Evolutionary conservation across 352 stramenopile species (phyloP).

Genomic region (Blastocystis sp.): DNA sequence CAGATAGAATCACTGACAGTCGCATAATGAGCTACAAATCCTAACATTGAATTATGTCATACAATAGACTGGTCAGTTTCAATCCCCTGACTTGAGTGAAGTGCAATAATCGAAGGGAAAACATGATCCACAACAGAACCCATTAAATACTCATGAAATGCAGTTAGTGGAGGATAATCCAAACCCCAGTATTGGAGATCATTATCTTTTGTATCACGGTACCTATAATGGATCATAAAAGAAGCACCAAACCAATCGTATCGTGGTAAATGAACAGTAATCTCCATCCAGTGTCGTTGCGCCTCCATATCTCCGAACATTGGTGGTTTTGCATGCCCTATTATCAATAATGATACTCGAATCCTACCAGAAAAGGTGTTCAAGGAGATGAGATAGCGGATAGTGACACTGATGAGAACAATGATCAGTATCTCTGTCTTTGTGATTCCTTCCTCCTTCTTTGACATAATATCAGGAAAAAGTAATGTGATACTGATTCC

Average conservation of each 20-base stretch:
- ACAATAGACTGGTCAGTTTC: constrained; percentile 74
- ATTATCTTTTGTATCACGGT: constrained; percentile 74
- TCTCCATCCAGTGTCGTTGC: constrained; percentile 98
- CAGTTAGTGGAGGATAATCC: constrained; percentile 91
- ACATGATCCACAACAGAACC: constrained; percentile 69
- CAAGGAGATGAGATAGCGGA: constrained; percentile 78
- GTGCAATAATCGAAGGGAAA: constrained; percentile 81
- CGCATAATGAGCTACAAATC: constrained; percentile 78
- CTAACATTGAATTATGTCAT: neutral
- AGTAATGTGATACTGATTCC: too few relatives aligned
- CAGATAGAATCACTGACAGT: constrained; percentile 84
- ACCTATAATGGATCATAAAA: neutral
- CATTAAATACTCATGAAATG: constrained; percentile 32
- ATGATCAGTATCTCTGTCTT: neutral
- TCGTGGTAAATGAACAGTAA: constrained; percentile 86
- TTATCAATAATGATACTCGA: neutral
- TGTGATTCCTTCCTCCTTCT: too few relatives aligned
- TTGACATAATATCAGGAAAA: too few relatives aligned
- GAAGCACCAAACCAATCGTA: constrained; percentile 85
- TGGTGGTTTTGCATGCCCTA: constrained; percentile 70
- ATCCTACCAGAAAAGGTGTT: constrained; percentile 79
- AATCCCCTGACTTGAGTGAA: constrained; percentile 79
- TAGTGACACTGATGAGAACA: constrained; percentile 75
- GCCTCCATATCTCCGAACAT: constrained; percentile 95
- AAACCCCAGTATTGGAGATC: constrained; percentile 94